These are phyloP conservation scores for Parathielavia hyrcaniae DNA, from an alignment of 495 filamentous ascomycete genomes.

Conservation along the genomic window DNA sequence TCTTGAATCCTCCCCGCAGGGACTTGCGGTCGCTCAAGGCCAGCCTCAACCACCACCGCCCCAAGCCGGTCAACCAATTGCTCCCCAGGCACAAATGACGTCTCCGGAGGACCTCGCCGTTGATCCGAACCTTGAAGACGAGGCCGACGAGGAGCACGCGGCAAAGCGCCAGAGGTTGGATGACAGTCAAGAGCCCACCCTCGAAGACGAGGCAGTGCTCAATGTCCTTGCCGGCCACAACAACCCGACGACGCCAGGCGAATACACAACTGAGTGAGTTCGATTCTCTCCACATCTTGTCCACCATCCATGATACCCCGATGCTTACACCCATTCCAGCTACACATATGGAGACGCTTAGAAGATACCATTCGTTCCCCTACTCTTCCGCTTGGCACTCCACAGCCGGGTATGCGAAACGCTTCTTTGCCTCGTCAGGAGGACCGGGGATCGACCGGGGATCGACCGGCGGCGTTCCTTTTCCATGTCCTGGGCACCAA, in stretches of 20 bases:
- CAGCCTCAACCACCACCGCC: slow-evolving; percentile 9
- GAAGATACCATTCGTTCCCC: neutral
- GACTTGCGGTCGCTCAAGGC: slow-evolving; percentile 9
- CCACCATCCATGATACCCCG: neutral
- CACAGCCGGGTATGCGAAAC: too few relatives aligned
- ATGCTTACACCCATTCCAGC: neutral
- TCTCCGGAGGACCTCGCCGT: slow-evolving; percentile 26
- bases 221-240: slow-evolving; percentile 37
- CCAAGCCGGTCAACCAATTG: slow-evolving; percentile 3
- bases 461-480: neutral
- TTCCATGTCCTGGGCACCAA: neutral
- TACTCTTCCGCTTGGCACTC: neutral
- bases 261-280: slow-evolving; percentile 39
- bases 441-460: neutral
- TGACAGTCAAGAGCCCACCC: slow-evolving; percentile 24
- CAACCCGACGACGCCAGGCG: slow-evolving; percentile 25
- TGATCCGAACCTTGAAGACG: slow-evolving; percentile 28
- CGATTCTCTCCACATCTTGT: neutral
- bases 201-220: slow-evolving; percentile 39
- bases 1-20: neutral
- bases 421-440: neutral
- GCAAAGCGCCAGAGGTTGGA: slow-evolving; percentile 38
- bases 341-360: slow-evolving; percentile 15
- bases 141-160: slow-evolving; percentile 22
- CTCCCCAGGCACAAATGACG: slow-evolving; percentile 21